A percentile compares a stretch with the other conserved stretches of the same genome.
Evolutionary conservation across 1,139 yeast genomes (phyloP).

Genomic region (Yamadazyma pseudoaaseri): DNA sequence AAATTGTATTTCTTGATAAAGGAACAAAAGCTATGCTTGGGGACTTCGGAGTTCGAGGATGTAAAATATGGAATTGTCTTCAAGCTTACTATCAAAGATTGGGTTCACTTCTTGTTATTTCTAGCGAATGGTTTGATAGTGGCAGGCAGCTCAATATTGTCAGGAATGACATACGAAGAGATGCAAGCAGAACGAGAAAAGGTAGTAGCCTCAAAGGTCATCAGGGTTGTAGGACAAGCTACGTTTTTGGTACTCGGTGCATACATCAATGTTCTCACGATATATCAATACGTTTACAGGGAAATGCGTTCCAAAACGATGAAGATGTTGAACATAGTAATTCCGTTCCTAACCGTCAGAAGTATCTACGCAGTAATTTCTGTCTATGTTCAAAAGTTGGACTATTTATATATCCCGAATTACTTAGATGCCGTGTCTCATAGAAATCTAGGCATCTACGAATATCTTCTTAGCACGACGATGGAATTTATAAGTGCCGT

Average conservation of each 20-base stretch:
- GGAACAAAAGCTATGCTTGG: slow-evolving; percentile 22
- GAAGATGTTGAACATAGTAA: slow-evolving; percentile 13
- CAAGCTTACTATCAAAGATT: slow-evolving; percentile 3
- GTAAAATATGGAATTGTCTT: slow-evolving; percentile 3
- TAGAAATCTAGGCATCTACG: slow-evolving; percentile 25
- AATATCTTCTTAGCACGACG: slow-evolving; percentile 34
- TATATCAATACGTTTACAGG: slow-evolving; percentile 18
- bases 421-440: slow-evolving; percentile 22
- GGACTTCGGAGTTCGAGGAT: slow-evolving; percentile 17
- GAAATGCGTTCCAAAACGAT: slow-evolving; percentile 16
- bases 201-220: slow-evolving; percentile 31
- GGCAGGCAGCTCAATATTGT: slow-evolving; percentile 35
- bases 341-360: slow-evolving; percentile 8
- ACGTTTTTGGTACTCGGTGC: slow-evolving; percentile 26
- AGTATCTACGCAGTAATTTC: slow-evolving; percentile 10
- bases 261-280: slow-evolving; percentile 18
- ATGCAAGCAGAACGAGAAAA: slow-evolving; percentile 16
- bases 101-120: slow-evolving; percentile 26
- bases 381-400: slow-evolving; percentile 6
- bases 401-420: slow-evolving; percentile 23
- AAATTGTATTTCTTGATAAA: slow-evolving; percentile 25
- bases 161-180: slow-evolving; percentile 23
- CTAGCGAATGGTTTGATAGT: slow-evolving; percentile 35
- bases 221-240: slow-evolving; percentile 34
- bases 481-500: slow-evolving; percentile 34